phyloP scores from a whole-genome alignment of 495 filamentous ascomycete species.

The Podospora pseudocomata region DNA sequence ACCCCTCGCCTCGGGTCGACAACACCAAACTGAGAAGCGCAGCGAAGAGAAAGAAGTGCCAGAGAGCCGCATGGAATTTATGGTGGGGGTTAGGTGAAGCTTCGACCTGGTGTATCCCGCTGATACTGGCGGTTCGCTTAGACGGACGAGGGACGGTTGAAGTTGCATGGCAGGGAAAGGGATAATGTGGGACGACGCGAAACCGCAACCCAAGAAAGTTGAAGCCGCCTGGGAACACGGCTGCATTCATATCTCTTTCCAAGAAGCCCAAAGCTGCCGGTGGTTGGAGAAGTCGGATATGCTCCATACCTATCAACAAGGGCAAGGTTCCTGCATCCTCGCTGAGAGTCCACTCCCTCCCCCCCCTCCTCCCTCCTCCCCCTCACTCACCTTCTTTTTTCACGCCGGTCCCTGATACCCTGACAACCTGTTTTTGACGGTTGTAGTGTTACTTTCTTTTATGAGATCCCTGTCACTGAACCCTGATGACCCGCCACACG shows the following conservation, averaged over 20 bases:
- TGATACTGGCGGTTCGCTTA: conserved; percentile 1
- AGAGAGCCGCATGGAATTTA: not conserved
- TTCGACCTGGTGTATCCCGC: conserved; percentile 3
- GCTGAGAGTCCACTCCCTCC: not conserved
- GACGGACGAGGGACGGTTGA: not conserved
- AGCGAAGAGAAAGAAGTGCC: not conserved
- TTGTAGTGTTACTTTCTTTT: not conserved
- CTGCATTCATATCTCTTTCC: conserved; percentile 14
- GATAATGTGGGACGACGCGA: not conserved
- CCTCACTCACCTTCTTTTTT: not conserved
- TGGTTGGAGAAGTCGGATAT: conserved; percentile 2
- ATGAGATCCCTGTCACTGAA: not conserved
- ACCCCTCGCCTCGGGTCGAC: not conserved
- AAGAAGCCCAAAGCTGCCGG: not conserved
- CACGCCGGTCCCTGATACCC: not conserved
- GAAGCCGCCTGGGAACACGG: not conserved
- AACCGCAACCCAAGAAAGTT: not conserved
- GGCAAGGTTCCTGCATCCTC: not conserved
- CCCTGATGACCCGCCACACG: not conserved
- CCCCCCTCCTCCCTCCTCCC: not conserved
- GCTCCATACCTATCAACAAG: not conserved
- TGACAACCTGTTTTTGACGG: not conserved
- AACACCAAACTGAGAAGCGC: not conserved
- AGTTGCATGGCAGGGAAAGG: conserved; percentile 13
- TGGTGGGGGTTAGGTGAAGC: not conserved